A percentile compares a stretch with the other conserved stretches of the same genome.
These are phyloP conservation scores for Wickerhamomyces chaumierensis DNA, from an alignment of 805 yeast species.

Conservation along the genomic window DNA sequence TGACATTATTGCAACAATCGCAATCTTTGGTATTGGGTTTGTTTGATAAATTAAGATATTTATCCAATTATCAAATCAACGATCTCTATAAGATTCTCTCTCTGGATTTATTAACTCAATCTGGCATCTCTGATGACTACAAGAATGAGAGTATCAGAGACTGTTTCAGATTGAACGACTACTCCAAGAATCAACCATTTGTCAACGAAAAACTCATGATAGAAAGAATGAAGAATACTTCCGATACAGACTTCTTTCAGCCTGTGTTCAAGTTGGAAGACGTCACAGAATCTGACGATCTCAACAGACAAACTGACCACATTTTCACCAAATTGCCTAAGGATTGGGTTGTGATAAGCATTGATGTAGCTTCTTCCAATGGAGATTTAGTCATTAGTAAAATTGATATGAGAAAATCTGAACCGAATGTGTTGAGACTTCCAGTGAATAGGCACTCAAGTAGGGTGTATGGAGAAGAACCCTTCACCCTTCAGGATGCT, in stretches of 20 bases:
- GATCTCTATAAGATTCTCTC: constrained; percentile 16
- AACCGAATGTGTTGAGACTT: constrained; percentile 40
- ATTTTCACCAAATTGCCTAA: constrained; percentile 23
- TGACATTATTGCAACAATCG: constrained; percentile 14
- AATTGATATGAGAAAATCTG: constrained; percentile 19
- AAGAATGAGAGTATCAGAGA: constrained; percentile 11
- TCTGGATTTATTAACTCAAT: constrained; percentile 15
- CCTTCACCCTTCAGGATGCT: constrained; percentile 34
- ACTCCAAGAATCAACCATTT: constrained; percentile 17
- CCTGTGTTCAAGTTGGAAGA: constrained; percentile 10
- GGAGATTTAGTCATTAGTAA: constrained; percentile 49
- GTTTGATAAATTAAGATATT: constrained; percentile 11
- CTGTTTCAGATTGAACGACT: constrained; percentile 17
- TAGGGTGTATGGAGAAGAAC: constrained; percentile 31
- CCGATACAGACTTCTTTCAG: constrained; percentile 1
- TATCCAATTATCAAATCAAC: constrained; percentile 18
- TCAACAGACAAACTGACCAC: constrained; percentile 2
- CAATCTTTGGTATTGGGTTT: constrained; percentile 9
- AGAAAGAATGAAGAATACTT: constrained; percentile 6
- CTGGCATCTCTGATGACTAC: constrained; percentile 15
- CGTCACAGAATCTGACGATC: not conserved
- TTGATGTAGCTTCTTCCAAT: constrained; percentile 47
- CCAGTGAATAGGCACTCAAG: constrained; percentile 44
- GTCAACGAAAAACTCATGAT: constrained; percentile 17
- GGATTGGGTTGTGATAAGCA: constrained; percentile 46